These are phyloP conservation scores for Phytophthora rubi DNA, from an alignment of 352 stramenopile genomes.

Conservation along the genomic window DNA sequence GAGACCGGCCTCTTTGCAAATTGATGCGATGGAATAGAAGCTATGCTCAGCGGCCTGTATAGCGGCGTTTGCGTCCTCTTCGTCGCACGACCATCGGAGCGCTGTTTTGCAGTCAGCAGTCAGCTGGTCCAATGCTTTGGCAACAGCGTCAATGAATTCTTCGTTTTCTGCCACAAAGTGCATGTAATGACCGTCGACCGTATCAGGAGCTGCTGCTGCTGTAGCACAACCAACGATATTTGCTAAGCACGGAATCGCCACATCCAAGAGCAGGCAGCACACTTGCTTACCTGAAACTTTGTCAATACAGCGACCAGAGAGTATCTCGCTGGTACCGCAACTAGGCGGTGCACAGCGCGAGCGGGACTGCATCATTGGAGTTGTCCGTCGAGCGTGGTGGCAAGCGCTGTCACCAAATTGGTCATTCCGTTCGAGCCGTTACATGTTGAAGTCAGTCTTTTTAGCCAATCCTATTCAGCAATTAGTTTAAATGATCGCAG, in stretches of 20 bases:
- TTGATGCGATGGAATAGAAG: slow-evolving; percentile 21
- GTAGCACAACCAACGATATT: too few species aligned
- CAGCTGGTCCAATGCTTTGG: slow-evolving; percentile 30
- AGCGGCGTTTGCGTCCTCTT: slow-evolving; percentile 16
- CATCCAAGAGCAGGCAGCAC: not conserved
- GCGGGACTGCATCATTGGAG: slow-evolving; percentile 11
- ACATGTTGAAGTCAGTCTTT: slow-evolving; percentile 31
- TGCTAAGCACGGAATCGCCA: not conserved
- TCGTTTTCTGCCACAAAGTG: slow-evolving; percentile 43
- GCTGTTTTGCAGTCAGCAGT: slow-evolving; percentile 20
- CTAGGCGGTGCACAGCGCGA: not conserved
- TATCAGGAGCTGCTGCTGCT: not conserved
- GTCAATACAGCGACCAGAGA: not conserved
- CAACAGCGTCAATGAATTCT: slow-evolving; percentile 37
- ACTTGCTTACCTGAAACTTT: not conserved
- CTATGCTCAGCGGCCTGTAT: slow-evolving; percentile 27
- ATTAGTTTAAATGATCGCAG: slow-evolving; percentile 37
- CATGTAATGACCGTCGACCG: not conserved
- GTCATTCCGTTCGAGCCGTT: slow-evolving; percentile 25
- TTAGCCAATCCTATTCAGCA: slow-evolving; percentile 18
- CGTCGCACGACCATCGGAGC: slow-evolving; percentile 29
- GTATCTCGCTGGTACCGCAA: not conserved
- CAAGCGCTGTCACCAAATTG: slow-evolving; percentile 7
- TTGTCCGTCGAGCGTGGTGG: not conserved
- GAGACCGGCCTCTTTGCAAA: slow-evolving; percentile 37